These are phyloP conservation scores for Pseudodiploospora longispora DNA, from an alignment of 2,329 filamentous ascomycete genomes.

Conservation along the genomic window DNA sequence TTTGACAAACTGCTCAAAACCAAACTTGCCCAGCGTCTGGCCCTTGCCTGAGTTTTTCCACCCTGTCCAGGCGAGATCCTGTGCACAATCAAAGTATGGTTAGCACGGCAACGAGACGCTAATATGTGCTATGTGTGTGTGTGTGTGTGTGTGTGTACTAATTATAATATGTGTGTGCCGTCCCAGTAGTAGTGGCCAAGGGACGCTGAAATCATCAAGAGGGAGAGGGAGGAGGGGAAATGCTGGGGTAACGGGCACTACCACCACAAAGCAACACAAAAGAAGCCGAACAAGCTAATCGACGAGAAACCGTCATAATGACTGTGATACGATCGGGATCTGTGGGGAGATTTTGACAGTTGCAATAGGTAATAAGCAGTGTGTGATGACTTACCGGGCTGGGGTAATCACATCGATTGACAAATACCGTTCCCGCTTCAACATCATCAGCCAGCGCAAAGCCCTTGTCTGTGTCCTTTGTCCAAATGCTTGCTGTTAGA, in stretches of 20 bases:
- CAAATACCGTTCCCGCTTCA: conserved; percentile 91
- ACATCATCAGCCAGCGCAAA: conserved; percentile 71
- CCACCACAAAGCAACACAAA: no score
- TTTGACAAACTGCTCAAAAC: conserved; percentile 93
- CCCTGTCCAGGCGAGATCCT: conserved; percentile 94
- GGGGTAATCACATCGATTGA: conserved; percentile 89
- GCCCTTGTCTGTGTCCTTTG: conserved; percentile 70
- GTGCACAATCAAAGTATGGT: conserved; percentile 4
- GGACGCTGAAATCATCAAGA: no score
- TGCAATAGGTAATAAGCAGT: no score
- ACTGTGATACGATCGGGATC: no score
- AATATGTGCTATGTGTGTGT: no score
- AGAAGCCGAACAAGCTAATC: neutral
- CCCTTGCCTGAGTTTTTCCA: conserved; percentile 97
- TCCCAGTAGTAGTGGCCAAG: no score
- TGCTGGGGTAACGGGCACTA: no score
- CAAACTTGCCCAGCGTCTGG: conserved; percentile 79
- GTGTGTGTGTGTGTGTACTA: no score
- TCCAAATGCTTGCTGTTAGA: conserved; percentile 95
- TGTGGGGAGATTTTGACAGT: no score
- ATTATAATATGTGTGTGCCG: neutral
- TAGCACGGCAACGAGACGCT: conserved; percentile 7
- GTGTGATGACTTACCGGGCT: conserved; percentile 61
- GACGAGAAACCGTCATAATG: no score
- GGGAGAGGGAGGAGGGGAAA: no score